Evolutionary conservation across 1,139 yeast genomes (phyloP).

Genomic region (Saccharomycopsis hybrid): DNA sequence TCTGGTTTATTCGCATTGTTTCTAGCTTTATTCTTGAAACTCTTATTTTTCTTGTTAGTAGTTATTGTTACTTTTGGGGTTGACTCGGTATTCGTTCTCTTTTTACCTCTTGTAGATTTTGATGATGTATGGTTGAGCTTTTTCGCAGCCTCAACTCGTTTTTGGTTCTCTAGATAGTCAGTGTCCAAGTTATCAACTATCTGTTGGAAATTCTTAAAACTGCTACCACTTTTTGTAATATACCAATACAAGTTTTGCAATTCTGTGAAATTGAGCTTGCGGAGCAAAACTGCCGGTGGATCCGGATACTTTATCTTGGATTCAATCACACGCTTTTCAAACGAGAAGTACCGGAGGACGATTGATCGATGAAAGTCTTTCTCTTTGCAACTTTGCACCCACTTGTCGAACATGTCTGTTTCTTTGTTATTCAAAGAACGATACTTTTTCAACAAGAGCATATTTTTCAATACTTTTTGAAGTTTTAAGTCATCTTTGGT

Average conservation of each 20-base stretch:
- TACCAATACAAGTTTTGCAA: background rate
- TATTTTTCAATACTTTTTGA: background rate
- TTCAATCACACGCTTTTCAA: slow-evolving; percentile 1
- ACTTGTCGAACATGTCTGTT: background rate
- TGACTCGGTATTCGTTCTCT: too few relatives aligned
- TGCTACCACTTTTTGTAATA: background rate
- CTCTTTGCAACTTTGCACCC: slow-evolving; percentile 1
- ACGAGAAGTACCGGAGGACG: background rate
- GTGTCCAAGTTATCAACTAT: slow-evolving; percentile 2
- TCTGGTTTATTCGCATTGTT: too few relatives aligned
- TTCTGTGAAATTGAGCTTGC: background rate
- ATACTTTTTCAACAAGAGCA: background rate
- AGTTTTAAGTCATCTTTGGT: background rate
- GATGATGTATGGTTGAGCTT: too few relatives aligned
- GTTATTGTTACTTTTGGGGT: too few relatives aligned
- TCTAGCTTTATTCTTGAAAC: too few relatives aligned
- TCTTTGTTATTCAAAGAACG: background rate
- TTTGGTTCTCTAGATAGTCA: background rate
- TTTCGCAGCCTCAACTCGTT: background rate
- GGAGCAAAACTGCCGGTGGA: background rate
- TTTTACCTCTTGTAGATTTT: too few relatives aligned
- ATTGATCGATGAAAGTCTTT: slow-evolving; percentile 3
- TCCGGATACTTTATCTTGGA: slow-evolving; percentile 1
- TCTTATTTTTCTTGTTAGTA: too few relatives aligned
- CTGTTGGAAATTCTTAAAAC: background rate